phyloP scores from a whole-genome alignment of 345 rosid genomes.

The Salix exigua region DNA sequence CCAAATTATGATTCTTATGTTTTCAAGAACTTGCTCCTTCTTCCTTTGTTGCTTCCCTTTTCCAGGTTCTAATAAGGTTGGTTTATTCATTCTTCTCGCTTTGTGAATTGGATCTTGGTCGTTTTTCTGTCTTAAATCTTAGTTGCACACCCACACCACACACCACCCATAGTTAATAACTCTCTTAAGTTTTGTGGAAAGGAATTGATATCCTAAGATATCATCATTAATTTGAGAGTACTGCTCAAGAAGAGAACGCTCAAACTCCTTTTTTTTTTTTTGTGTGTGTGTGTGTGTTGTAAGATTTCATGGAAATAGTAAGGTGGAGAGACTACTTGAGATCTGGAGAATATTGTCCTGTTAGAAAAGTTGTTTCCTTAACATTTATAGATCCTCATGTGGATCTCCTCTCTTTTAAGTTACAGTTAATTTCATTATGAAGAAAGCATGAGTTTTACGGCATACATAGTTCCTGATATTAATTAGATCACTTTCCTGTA shows the following conservation, averaged over 20 bases:
- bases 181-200: neutral
- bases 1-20: neutral
- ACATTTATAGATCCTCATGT: neutral
- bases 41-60: neutral
- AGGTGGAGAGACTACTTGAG: neutral
- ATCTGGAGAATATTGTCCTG: constrained; percentile 14
- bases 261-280: too few species aligned
- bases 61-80: neutral
- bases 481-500: neutral
- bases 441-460: neutral
- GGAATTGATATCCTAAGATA: neutral
- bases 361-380: neutral
- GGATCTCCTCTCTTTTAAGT: neutral
- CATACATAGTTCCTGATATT: neutral
- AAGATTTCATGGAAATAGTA: neutral
- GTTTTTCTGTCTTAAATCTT: neutral
- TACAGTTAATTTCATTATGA: neutral
- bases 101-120: neutral
- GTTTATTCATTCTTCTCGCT: neutral
- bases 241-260: neutral
- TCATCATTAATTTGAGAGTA: neutral
- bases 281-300: neutral
- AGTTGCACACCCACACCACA: neutral
- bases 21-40: neutral
- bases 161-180: neutral